Conservation (phyloP, 352 stramenopile species). For the Halophytophthora batemanensis region DNA sequence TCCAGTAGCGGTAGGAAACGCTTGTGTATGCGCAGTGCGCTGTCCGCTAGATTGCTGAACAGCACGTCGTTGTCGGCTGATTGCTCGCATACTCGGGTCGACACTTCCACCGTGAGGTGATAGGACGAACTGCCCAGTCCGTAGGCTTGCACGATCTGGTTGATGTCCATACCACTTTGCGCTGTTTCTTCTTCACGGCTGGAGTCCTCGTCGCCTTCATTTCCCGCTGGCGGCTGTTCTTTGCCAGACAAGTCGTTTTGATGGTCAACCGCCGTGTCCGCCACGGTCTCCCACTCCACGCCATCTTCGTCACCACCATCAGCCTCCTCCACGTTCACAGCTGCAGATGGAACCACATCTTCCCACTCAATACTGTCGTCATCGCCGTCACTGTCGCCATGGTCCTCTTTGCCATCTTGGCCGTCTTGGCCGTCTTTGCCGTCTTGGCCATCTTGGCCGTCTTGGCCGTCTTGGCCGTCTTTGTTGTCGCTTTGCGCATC, state of each 20-base stretch:
- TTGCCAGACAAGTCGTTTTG: conserved; percentile 3
- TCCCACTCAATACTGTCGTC: conserved; percentile 33
- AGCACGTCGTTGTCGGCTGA: conserved; percentile 70
- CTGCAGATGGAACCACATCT: conserved; percentile 7
- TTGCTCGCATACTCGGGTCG: conserved; percentile 51
- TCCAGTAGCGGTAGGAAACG: conserved; percentile 64
- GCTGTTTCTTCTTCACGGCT: background rate
- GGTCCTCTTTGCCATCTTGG: conserved; percentile 1
- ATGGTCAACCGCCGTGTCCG: conserved; percentile 7
- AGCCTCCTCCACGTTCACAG: conserved; percentile 1
- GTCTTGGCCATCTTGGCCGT: too few relatives aligned
- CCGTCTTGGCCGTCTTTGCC: background rate
- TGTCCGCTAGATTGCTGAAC: conserved; percentile 48
- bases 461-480: conserved; percentile 11
- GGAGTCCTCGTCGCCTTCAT: background rate
- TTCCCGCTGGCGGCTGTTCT: conserved; percentile 14
- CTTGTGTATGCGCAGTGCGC: conserved; percentile 59
- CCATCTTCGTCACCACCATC: conserved; percentile 11
- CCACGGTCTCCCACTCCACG: conserved; percentile 23
- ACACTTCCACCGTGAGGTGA: conserved; percentile 64
- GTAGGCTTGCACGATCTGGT: conserved; percentile 75
- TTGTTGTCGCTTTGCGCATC: conserved; percentile 2
- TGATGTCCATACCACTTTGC: conserved; percentile 59
- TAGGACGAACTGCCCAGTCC: conserved; percentile 75
- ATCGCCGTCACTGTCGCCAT: conserved; percentile 14